Evolutionary conservation across 192 early-diverging fungal genomes (phyloP).

Genomic region (Coemansia erecta): DNA sequence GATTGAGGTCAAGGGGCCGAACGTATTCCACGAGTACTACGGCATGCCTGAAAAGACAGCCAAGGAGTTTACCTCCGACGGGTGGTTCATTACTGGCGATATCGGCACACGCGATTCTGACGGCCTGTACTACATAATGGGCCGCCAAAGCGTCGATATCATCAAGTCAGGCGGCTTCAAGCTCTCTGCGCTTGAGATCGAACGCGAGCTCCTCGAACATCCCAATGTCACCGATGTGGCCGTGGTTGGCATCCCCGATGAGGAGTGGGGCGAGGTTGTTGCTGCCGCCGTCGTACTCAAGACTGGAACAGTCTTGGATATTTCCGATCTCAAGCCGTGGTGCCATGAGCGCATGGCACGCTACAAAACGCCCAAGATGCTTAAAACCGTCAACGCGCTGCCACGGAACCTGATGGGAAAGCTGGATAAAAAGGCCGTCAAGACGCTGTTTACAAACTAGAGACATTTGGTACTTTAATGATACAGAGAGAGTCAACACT

Average conservation of each 20-base stretch:
- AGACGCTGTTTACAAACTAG: slow-evolving; percentile 48
- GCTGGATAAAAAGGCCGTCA: slow-evolving; percentile 78
- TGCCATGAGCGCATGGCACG: slow-evolving; percentile 64
- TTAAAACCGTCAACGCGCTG: slow-evolving; percentile 55
- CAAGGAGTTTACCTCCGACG: slow-evolving; percentile 68
- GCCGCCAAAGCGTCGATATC: slow-evolving; percentile 78
- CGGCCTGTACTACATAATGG: slow-evolving; percentile 71
- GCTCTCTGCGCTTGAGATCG: slow-evolving; percentile 80
- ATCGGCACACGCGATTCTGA: slow-evolving; percentile 59
- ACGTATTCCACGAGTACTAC: slow-evolving; percentile 79
- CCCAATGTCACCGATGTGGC: slow-evolving; percentile 66
- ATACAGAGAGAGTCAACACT: not conserved
- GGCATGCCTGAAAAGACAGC: slow-evolving; percentile 65
- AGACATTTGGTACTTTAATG: not conserved
- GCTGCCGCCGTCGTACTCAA: slow-evolving; percentile 64
- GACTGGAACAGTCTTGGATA: slow-evolving; percentile 16
- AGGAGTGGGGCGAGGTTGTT: slow-evolving; percentile 76
- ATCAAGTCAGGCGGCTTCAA: slow-evolving; percentile 90
- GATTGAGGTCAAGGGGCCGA: slow-evolving; percentile 71
- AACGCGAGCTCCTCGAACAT: slow-evolving; percentile 70
- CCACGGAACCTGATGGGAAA: slow-evolving; percentile 90
- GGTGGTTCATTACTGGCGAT: slow-evolving; percentile 85
- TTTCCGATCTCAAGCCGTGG: slow-evolving; percentile 45
- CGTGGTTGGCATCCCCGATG: slow-evolving; percentile 69
- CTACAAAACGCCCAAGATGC: slow-evolving; percentile 72